Conservation (phyloP, 306 rosid species). For the Casuarina glauca region DNA sequence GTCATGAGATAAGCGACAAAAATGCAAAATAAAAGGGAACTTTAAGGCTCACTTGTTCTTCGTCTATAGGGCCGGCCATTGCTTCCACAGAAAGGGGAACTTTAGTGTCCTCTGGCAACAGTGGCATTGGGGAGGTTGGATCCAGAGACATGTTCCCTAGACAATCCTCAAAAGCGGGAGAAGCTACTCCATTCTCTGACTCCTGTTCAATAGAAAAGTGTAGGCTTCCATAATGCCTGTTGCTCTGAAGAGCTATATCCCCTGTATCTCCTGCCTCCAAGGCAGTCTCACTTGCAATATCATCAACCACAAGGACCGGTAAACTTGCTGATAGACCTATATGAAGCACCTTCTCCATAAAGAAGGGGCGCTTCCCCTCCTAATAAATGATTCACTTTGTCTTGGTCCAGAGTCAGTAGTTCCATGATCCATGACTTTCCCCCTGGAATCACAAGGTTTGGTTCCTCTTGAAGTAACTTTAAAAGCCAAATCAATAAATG, state of each 20-base stretch:
- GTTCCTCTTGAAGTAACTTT: slow-evolving; percentile 28
- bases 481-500: slow-evolving; percentile 6
- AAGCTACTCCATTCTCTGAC: slow-evolving; percentile 44
- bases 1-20: not conserved
- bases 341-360: slow-evolving; percentile 55
- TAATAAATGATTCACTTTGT: slow-evolving; percentile 28
- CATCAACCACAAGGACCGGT: slow-evolving; percentile 37
- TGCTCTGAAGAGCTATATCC: slow-evolving; percentile 67
- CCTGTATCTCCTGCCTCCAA: slow-evolving; percentile 94
- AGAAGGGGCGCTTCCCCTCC: slow-evolving; percentile 39
- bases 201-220: slow-evolving; percentile 41
- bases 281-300: slow-evolving; percentile 46
- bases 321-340: slow-evolving; percentile 45
- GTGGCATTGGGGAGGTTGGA: slow-evolving; percentile 33
- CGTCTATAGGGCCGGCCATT: slow-evolving; percentile 33
- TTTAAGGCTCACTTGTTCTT: slow-evolving; percentile 45
- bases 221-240: slow-evolving; percentile 42
- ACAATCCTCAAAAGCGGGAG: slow-evolving; percentile 37
- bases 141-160: not conserved
- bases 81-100: slow-evolving; percentile 40
- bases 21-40: no score
- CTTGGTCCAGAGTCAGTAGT: slow-evolving; percentile 20
- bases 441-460: slow-evolving; percentile 15
- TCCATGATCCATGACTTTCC: slow-evolving; percentile 38
- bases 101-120: slow-evolving; percentile 36